A percentile compares a stretch with the other conserved stretches of the same genome.
phyloP scores from a whole-genome alignment of 208 protist genomes.

The Porcisia hertigi region DNA sequence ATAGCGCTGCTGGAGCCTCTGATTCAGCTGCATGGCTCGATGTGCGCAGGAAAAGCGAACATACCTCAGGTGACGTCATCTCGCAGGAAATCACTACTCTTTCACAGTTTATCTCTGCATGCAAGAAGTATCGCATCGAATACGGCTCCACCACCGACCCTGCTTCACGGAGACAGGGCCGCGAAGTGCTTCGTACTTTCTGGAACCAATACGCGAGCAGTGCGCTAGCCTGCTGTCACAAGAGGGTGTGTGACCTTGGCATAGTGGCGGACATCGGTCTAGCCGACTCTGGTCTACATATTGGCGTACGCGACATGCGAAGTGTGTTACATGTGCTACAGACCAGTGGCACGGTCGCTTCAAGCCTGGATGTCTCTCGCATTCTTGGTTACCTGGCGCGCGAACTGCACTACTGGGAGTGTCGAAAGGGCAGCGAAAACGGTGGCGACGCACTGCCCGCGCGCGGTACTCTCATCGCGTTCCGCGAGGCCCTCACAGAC shows the following conservation, averaged over 20 bases:
- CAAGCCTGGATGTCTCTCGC: slow-evolving; percentile 45
- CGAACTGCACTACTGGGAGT: slow-evolving; percentile 51
- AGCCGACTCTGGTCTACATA: slow-evolving; percentile 54
- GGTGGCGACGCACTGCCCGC: background rate
- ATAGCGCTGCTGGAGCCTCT: background rate
- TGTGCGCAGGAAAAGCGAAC: background rate
- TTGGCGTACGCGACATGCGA: slow-evolving; percentile 39
- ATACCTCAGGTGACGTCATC: background rate
- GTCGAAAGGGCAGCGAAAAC: background rate
- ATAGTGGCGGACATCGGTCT: slow-evolving; percentile 70
- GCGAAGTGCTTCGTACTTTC: slow-evolving; percentile 47
- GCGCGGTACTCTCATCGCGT: slow-evolving; percentile 16
- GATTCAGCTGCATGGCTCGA: background rate
- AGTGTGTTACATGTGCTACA: slow-evolving; percentile 35
- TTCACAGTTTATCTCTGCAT: slow-evolving; percentile 61
- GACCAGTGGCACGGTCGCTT: slow-evolving; percentile 34
- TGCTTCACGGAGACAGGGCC: slow-evolving; percentile 37
- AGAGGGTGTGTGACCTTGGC: slow-evolving; percentile 60
- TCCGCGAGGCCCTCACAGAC: slow-evolving; percentile 46
- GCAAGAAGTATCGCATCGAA: slow-evolving; percentile 43
- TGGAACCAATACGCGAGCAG: slow-evolving; percentile 59
- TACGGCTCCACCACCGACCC: slow-evolving; percentile 37
- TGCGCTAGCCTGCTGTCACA: slow-evolving; percentile 59
- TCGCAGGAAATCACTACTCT: slow-evolving; percentile 38
- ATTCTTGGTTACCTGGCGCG: slow-evolving; percentile 67